Conservation (phyloP, 2,329 filamentous ascomycete species). For the Colletotrichum orchidophilum region DNA sequence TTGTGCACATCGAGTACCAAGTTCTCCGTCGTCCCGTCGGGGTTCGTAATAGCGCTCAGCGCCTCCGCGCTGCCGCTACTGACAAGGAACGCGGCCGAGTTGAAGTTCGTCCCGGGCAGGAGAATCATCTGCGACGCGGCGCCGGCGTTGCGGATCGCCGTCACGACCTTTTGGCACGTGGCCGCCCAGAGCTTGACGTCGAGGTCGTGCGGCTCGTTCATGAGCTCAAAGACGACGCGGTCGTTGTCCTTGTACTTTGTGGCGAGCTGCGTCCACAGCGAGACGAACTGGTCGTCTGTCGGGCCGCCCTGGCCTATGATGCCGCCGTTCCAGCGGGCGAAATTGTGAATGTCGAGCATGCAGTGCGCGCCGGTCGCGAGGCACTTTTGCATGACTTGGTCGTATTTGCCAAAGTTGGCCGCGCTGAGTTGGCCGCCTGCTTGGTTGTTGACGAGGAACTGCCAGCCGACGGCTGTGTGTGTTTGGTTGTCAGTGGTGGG, state of each 20-base stretch:
- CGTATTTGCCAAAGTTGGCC: conserved; percentile 59
- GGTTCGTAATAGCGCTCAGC: conserved; percentile 64
- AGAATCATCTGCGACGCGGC: conserved; percentile 71
- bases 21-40: conserved; percentile 63
- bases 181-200: conserved; percentile 66
- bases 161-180: conserved; percentile 70
- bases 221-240: conserved; percentile 70
- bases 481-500: conserved; percentile 41
- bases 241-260: conserved; percentile 63
- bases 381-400: conserved; percentile 65
- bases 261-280: conserved; percentile 67
- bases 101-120: conserved; percentile 70
- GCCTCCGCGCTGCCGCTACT: conserved; percentile 59
- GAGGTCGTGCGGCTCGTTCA: conserved; percentile 75
- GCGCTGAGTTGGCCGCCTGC: conserved; percentile 59
- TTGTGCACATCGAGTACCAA: conserved; percentile 70
- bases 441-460: conserved; percentile 64
- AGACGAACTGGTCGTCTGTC: conserved; percentile 64
- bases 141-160: conserved; percentile 71
- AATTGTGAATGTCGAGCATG: conserved; percentile 69
- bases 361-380: conserved; percentile 65
- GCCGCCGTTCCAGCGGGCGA: conserved; percentile 67
- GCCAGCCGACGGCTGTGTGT: conserved; percentile 59
- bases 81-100: conserved; percentile 59
- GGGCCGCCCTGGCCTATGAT: conserved; percentile 75